phyloP scores from a whole-genome alignment of 2,329 filamentous ascomycete species.

The Trichophyton verrucosum region DNA sequence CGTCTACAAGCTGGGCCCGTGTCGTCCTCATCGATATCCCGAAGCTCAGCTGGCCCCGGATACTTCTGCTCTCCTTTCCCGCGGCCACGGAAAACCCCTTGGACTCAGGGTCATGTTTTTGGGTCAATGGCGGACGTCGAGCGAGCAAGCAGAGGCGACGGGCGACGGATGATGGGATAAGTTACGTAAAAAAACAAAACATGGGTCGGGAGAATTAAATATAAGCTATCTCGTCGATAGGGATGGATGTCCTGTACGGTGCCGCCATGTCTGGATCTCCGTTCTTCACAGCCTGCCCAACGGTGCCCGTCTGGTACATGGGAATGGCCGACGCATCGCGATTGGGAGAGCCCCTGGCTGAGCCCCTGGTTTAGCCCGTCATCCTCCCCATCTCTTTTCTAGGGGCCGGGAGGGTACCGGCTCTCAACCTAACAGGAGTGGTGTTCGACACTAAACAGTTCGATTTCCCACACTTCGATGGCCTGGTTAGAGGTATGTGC shows the following conservation, averaged over 20 bases:
- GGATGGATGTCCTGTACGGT: no score
- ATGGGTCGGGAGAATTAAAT: background rate
- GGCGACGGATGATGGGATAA: background rate
- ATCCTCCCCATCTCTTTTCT: no score
- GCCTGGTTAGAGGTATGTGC: background rate
- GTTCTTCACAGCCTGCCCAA: background rate
- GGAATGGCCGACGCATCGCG: background rate
- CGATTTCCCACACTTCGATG: no score
- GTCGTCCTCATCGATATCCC: background rate
- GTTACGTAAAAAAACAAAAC: slow-evolving; percentile 1
- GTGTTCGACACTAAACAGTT: background rate
- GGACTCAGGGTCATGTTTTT: background rate
- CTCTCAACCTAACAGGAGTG: background rate
- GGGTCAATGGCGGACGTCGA: background rate
- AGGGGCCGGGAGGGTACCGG: background rate
- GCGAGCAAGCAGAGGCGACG: background rate
- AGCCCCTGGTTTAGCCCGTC: background rate
- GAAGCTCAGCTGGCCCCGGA: background rate
- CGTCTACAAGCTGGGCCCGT: background rate
- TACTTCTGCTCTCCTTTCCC: background rate
- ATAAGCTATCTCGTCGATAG: background rate
- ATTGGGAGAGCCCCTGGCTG: background rate
- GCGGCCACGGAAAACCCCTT: background rate
- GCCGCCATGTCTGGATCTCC: background rate
- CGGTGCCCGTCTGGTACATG: background rate